Evolutionary conservation across 2,329 filamentous ascomycete species (phyloP).

Genomic region (Emydomyces testavorans): DNA sequence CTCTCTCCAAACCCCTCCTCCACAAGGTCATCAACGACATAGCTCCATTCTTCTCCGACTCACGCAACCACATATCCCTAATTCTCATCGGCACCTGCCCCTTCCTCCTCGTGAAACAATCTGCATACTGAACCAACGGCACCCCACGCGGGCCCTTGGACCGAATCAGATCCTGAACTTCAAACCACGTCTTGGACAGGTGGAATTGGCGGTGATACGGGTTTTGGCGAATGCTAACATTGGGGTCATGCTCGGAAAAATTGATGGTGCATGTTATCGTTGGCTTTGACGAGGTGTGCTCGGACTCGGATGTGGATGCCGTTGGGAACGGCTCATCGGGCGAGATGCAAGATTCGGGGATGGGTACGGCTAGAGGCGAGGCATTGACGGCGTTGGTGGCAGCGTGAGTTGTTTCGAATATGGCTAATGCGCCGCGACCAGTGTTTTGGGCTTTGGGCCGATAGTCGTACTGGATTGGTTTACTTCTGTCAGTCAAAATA

Average conservation of each 20-base stretch:
- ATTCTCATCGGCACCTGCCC: slow-evolving; percentile 15
- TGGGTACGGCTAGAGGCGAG: slow-evolving; percentile 24
- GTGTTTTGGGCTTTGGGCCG: slow-evolving; percentile 19
- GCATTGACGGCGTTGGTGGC: slow-evolving; percentile 26
- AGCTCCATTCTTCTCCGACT: slow-evolving; percentile 21
- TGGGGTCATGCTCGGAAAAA: slow-evolving; percentile 24
- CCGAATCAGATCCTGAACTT: slow-evolving; percentile 24
- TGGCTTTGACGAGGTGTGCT: slow-evolving; percentile 10
- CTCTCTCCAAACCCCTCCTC: slow-evolving; percentile 6
- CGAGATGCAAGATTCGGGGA: slow-evolving; percentile 21
- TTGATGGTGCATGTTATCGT: slow-evolving; percentile 23
- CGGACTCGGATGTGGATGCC: slow-evolving; percentile 21
- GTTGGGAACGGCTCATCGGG: slow-evolving; percentile 22
- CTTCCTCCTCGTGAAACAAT: slow-evolving; percentile 25
- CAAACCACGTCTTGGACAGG: slow-evolving; percentile 18
- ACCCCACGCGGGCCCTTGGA: slow-evolving; percentile 12
- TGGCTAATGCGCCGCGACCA: slow-evolving; percentile 23
- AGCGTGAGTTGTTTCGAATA: slow-evolving; percentile 29
- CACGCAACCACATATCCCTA: slow-evolving; percentile 17
- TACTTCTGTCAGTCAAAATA: not conserved
- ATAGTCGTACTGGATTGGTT: slow-evolving; percentile 26
- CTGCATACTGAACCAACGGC: slow-evolving; percentile 24
- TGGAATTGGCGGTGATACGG: slow-evolving; percentile 25
- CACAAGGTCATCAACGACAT: slow-evolving; percentile 13
- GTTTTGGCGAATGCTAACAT: slow-evolving; percentile 22